Evolutionary conservation across 176 grass and related monocot genomes (phyloP).

Genomic region (Melocanna baccifera): DNA sequence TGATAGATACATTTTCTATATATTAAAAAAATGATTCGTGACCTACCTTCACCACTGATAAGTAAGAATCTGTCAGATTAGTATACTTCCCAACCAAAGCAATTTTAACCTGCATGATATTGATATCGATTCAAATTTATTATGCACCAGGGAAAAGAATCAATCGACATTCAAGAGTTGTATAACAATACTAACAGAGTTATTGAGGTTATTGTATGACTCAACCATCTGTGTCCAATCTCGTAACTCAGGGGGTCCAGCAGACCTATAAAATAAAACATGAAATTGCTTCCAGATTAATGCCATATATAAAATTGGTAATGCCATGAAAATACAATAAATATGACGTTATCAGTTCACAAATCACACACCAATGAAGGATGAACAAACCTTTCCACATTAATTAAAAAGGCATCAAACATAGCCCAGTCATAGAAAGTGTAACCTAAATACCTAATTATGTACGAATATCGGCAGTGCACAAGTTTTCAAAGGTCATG

Average conservation of each 20-base stretch:
- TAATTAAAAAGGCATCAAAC: background rate
- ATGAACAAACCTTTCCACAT: constrained; percentile 21
- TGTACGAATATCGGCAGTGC: background rate
- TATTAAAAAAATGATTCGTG: background rate
- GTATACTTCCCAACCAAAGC: constrained; percentile 99
- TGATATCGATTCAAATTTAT: constrained; percentile 11
- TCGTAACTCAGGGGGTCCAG: constrained; percentile 62
- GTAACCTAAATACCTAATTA: constrained; percentile 5
- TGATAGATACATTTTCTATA: background rate
- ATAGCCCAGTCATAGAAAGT: background rate
- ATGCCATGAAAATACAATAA: background rate
- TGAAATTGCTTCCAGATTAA: constrained; percentile 11
- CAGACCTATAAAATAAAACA: constrained; percentile 48
- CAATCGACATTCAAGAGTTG: constrained; percentile 2
- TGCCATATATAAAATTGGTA: background rate
- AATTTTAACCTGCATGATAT: constrained; percentile 85
- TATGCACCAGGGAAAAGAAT: background rate
- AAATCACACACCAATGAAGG: background rate
- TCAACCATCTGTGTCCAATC: constrained; percentile 89
- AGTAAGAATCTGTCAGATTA: constrained; percentile 85
- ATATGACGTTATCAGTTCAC: background rate
- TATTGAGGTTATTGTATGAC: constrained; percentile 73
- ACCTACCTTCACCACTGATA: constrained; percentile 88
- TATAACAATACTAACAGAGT: constrained; percentile 61
- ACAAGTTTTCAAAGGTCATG: constrained; percentile 12